Percentiles rank a stretch among this genome's conserved stretches.
Conservation (phyloP, 2,329 filamentous ascomycete genomes). For the Pyrenophora seminiperda region DNA sequence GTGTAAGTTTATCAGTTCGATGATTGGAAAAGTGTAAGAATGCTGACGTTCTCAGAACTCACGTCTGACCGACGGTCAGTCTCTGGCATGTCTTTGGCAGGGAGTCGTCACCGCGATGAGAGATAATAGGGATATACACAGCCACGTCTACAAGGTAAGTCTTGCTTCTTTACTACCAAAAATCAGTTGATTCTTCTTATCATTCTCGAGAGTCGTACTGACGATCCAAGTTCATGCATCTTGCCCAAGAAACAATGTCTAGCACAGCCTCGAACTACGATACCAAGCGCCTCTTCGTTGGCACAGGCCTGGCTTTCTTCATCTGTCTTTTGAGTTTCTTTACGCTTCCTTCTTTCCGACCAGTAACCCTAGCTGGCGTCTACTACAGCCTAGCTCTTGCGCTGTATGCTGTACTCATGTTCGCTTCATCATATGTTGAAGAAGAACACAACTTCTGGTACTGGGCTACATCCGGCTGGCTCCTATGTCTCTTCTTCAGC, state of each 20-base stretch:
- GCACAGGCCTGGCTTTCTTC: conserved; percentile 52
- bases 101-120: conserved; percentile 27
- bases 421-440: conserved; percentile 95
- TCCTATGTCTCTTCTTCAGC: conserved; percentile 55
- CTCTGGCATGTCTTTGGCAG: conserved; percentile 73
- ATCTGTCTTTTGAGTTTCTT: conserved; percentile 50
- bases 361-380: conserved; percentile 58
- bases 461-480: conserved; percentile 78
- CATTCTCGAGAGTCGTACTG: conserved; percentile 2
- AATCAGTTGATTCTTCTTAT: not conserved
- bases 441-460: conserved; percentile 99
- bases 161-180: not conserved
- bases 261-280: conserved; percentile 93
- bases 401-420: conserved; percentile 86
- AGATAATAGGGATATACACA: conserved; percentile 12
- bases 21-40: too few relatives aligned
- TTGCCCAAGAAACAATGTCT: conserved; percentile 80
- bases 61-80: conserved; percentile 32
- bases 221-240: conserved; percentile 63
- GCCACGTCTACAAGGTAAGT: conserved; percentile 53
- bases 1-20: conserved; percentile 1
- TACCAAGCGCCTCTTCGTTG: conserved; percentile 63
- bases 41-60: too few relatives aligned
- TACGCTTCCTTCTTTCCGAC: conserved; percentile 44
- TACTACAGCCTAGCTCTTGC: conserved; percentile 45